Conservation (phyloP, 1,284 basidiomycete species). For the Cystobasidium slooffiae region DNA sequence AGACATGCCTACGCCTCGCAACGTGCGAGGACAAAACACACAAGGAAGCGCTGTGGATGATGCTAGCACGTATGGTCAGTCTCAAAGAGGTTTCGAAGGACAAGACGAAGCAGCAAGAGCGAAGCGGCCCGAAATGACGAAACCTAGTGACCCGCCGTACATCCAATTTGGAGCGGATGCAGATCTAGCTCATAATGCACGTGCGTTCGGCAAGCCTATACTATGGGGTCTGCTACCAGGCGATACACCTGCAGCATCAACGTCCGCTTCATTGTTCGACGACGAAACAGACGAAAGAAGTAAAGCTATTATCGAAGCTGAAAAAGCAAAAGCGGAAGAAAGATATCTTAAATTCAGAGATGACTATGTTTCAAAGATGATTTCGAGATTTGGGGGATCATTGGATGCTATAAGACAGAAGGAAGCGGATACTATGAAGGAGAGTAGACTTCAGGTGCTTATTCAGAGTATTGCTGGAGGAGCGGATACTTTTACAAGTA, state of each 20-base stretch:
- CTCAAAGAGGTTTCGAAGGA: not conserved
- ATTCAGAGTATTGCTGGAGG: slow-evolving; percentile 29
- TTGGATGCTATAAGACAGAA: slow-evolving; percentile 30
- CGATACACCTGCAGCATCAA: not conserved
- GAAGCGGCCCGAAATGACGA: slow-evolving; percentile 8
- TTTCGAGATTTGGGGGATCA: slow-evolving; percentile 18
- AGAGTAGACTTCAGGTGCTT: slow-evolving; percentile 21
- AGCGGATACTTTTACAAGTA: slow-evolving; percentile 27
- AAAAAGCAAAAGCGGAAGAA: slow-evolving; percentile 23
- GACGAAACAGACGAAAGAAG: not conserved
- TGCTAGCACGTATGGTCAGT: not conserved
- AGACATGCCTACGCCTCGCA: not conserved
- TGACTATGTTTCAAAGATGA: slow-evolving; percentile 35
- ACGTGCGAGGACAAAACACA: not conserved
- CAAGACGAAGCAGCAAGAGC: not conserved
- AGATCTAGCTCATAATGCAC: slow-evolving; percentile 12
- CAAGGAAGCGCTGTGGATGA: slow-evolving; percentile 12
- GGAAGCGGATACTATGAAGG: slow-evolving; percentile 22
- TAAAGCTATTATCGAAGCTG: slow-evolving; percentile 13
- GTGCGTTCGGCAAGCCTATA: slow-evolving; percentile 40
- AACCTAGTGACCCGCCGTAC: slow-evolving; percentile 33
- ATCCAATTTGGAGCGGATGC: slow-evolving; percentile 35
- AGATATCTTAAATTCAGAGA: slow-evolving; percentile 33
- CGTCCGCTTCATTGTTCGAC: not conserved
- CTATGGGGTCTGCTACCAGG: slow-evolving; percentile 28